Evolutionary conservation across 257 asterid species (phyloP).

Genomic region (Ilex asprella): DNA sequence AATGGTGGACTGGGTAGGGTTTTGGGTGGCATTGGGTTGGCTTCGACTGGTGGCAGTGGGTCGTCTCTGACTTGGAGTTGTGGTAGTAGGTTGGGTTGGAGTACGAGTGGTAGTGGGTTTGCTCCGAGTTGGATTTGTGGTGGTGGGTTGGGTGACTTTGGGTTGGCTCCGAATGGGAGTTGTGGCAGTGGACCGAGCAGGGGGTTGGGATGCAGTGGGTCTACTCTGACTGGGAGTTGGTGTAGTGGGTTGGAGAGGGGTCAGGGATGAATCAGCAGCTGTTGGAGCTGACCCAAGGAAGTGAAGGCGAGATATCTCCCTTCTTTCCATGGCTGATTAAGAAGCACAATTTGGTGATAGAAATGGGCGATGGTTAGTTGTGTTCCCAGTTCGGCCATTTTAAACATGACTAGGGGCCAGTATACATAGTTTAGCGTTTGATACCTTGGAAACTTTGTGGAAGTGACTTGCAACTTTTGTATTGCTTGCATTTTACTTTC

Average conservation of each 20-base stretch:
- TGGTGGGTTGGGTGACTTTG: slow-evolving; percentile 19
- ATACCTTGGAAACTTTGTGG: slow-evolving; percentile 19
- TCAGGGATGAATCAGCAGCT: too few species aligned
- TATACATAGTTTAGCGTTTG: slow-evolving; percentile 19
- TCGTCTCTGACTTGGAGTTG: slow-evolving; percentile 21
- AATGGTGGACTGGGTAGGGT: slow-evolving; percentile 28
- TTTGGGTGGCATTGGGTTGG: slow-evolving; percentile 29
- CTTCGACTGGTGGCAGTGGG: slow-evolving; percentile 26
- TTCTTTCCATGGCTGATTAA: neutral
- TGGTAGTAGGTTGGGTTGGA: slow-evolving; percentile 29
- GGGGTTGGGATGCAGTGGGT: too few species aligned
- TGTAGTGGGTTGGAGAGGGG: too few species aligned
- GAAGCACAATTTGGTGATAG: neutral
- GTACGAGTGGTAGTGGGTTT: slow-evolving; percentile 18
- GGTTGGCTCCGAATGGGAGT: slow-evolving; percentile 32
- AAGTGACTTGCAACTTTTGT: too few species aligned
- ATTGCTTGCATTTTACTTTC: neutral
- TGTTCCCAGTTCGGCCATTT: too few species aligned
- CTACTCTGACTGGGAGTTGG: too few species aligned
- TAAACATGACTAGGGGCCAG: neutral
- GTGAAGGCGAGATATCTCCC: too few species aligned
- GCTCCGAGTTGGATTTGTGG: too few species aligned
- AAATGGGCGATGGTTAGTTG: too few species aligned
- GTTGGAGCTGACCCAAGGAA: too few species aligned
- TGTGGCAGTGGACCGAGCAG: too few species aligned